Evolutionary conservation across 305 asterid species (phyloP).

Genomic region (Fraxinus sp.): DNA sequence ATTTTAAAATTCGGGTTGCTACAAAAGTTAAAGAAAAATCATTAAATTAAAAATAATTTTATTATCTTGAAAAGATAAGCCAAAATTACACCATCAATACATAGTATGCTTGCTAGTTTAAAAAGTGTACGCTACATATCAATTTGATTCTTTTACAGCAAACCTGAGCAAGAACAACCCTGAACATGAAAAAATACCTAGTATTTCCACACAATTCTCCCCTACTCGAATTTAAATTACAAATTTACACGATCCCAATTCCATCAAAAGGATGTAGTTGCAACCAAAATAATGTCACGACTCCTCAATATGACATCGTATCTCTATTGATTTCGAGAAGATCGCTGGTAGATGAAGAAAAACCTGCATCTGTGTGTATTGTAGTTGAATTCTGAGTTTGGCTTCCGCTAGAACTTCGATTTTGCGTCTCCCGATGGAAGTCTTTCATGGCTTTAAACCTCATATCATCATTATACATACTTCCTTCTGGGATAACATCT

Average conservation of each 20-base stretch:
- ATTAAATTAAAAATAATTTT: too few relatives aligned
- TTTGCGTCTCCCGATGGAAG: slow-evolving; percentile 51
- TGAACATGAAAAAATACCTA: not conserved
- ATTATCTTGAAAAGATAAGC: not conserved
- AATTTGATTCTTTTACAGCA: not conserved
- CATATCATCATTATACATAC: slow-evolving; percentile 40
- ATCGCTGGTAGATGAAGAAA: not conserved
- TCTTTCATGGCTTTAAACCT: slow-evolving; percentile 79
- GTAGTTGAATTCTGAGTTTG: slow-evolving; percentile 41
- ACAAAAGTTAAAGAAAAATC: not conserved
- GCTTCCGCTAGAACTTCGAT: slow-evolving; percentile 35
- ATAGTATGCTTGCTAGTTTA: not conserved
- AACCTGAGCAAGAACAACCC: not conserved
- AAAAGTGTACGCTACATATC: not conserved
- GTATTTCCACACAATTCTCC: not conserved
- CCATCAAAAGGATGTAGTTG: not conserved
- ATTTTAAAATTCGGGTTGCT: too few relatives aligned
- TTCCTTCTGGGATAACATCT: slow-evolving; percentile 45
- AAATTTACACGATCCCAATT: not conserved
- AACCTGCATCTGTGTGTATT: slow-evolving; percentile 36
- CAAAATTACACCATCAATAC: not conserved
- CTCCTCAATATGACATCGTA: not conserved
- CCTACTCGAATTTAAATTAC: not conserved
- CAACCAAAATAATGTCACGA: not conserved
- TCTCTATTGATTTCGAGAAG: not conserved